Base-by-base conservation (phyloP, 2,329 filamentous ascomycete species). In the Ophiostoma populinum region DNA sequence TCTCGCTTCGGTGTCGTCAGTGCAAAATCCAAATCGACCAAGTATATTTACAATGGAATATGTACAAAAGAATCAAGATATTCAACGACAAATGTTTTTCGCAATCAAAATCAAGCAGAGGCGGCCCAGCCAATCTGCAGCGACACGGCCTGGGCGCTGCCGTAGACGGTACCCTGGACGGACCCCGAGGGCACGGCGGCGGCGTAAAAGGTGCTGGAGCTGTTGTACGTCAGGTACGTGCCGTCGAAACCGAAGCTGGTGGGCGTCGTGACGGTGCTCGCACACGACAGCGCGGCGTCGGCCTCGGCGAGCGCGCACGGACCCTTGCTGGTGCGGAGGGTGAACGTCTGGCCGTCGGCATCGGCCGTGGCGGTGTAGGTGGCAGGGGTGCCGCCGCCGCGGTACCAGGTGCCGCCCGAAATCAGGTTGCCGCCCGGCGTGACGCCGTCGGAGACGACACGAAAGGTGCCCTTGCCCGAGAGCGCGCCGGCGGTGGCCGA, bases 241-340 rank as follows among this genome's bases (percentile, higher is more conserved):
- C 47, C 47, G 34, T 50, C 47, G 34, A 40, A 50, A 31, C 47
- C 46, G 26, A 50, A 50, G 6, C n/a, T 15, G 35, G 38, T 42
- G 24, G 35, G 33, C 7, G 30, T 24, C 0, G 43, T 34, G 7
- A 47, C 35, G 5, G 39, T 42, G 7, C 44, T 38, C 8, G 32
- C 40, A 36, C 46, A 47, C 10, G 34, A 34, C 15, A 48, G 24
- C n/a, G 40, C 32, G 0, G 29, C n/a, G 34, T 44, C 40, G n/a
- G 18, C 26, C 17, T 10, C 31, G 21, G 39, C 37, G 7, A 49
- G 27, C 15, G 36, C 42, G 25, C 47, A 50, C 13, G 24, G 22
- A 24, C 47, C 47, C 42, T 48, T 47, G 43, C 45, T 47, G 4
- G 46, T 43, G 24, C 24, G 43, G 15, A 49, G 40, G 8, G 43